Conservation (phyloP, 2,329 filamentous ascomycete species). For the Exserohilum turcica region DNA sequence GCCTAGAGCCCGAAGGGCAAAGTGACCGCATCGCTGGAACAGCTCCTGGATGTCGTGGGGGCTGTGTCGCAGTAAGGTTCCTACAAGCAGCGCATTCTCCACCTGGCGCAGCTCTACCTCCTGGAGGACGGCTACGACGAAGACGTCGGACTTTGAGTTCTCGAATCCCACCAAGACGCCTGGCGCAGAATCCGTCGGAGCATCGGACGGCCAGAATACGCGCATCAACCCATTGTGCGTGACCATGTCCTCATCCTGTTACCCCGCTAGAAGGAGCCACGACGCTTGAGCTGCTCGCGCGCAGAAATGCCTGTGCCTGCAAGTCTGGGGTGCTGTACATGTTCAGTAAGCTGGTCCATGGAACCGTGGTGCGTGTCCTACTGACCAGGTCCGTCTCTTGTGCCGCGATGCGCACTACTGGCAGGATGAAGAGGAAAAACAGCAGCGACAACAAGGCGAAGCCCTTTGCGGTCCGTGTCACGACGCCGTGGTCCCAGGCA, state of each 20-base stretch:
- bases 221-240: slow-evolving; percentile 85
- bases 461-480: slow-evolving; percentile 83
- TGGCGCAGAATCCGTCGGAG: slow-evolving; percentile 71
- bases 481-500: slow-evolving; percentile 97
- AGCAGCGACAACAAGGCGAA: slow-evolving; percentile 81
- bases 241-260: slow-evolving; percentile 66
- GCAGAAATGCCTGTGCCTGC: slow-evolving; percentile 84
- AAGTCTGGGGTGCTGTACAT: slow-evolving; percentile 76
- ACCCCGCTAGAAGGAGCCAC: slow-evolving; percentile 82
- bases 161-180: slow-evolving; percentile 95
- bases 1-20: slow-evolving; percentile 84
- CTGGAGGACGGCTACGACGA: slow-evolving; percentile 87
- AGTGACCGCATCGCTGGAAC: slow-evolving; percentile 81
- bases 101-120: slow-evolving; percentile 76
- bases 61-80: slow-evolving; percentile 81
- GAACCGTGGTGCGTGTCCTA: slow-evolving; percentile 16
- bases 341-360: slow-evolving; percentile 13
- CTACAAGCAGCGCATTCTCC: slow-evolving; percentile 82
- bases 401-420: slow-evolving; percentile 80
- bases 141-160: slow-evolving; percentile 87
- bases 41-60: slow-evolving; percentile 80
- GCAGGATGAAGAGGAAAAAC: slow-evolving; percentile 83
- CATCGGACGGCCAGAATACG: slow-evolving; percentile 96
- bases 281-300: slow-evolving; percentile 88
- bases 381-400: slow-evolving; percentile 80